These are phyloP conservation scores for Sonneratia alba DNA, from an alignment of 345 rosid species.

Conservation along the genomic window DNA sequence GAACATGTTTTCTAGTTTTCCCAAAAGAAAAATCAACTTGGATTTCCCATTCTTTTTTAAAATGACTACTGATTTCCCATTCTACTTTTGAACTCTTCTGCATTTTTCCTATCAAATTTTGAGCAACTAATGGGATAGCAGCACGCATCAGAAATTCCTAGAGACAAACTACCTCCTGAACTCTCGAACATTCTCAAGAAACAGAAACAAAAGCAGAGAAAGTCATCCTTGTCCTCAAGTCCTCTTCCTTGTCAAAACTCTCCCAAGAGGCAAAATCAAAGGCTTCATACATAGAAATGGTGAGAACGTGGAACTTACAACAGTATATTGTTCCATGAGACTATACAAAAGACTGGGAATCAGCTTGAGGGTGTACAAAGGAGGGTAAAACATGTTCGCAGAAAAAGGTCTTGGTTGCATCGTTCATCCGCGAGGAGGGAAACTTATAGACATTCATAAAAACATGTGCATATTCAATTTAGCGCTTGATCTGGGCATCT, in stretches of 20 bases:
- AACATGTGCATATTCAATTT: constrained; percentile 2
- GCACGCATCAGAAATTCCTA: constrained; percentile 19
- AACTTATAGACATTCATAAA: too few relatives aligned
- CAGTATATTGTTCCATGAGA: constrained; percentile 7
- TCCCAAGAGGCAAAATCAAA: constrained; percentile 25
- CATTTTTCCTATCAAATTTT: constrained; percentile 19
- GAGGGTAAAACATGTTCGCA: constrained; percentile 7
- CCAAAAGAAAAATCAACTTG: neutral
- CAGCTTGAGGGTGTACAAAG: neutral
- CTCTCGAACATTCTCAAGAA: constrained; percentile 36
- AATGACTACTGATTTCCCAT: too few relatives aligned
- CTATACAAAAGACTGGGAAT: neutral
- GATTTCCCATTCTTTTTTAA: neutral
- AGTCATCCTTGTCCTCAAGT: constrained; percentile 27
- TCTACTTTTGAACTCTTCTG: neutral
- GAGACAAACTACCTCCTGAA: constrained; percentile 22
- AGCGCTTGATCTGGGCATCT: neutral
- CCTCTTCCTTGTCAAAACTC: constrained; percentile 26
- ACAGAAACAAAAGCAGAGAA: constrained; percentile 40
- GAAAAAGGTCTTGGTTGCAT: neutral
- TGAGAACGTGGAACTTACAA: constrained; percentile 12
- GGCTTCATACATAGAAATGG: constrained; percentile 20
- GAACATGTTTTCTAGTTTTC: neutral
- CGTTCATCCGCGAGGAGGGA: neutral
- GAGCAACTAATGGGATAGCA: constrained; percentile 25